These are phyloP conservation scores for Cicer bijugum DNA, from an alignment of 306 rosid genomes.

Conservation along the genomic window DNA sequence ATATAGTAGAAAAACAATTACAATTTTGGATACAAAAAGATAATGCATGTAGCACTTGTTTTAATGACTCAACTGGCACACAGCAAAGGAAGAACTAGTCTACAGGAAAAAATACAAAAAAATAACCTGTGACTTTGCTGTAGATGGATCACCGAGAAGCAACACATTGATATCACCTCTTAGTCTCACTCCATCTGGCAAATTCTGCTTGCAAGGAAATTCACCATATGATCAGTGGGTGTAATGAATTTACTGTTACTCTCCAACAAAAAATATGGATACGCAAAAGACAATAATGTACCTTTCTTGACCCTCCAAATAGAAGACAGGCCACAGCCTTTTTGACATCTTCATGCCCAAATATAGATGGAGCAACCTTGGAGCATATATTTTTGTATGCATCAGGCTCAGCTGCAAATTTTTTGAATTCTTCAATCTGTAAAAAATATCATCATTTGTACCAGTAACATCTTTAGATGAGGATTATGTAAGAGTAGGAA, in stretches of 20 bases:
- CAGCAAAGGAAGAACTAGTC: conserved; percentile 44
- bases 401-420: conserved; percentile 82
- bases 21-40: conserved; percentile 7
- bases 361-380: conserved; percentile 93
- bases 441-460: conserved; percentile 23
- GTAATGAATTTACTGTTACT: conserved; percentile 3
- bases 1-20: conserved; percentile 25
- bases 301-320: conserved; percentile 98
- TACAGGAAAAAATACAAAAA: conserved; percentile 5
- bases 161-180: conserved; percentile 97
- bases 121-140: conserved; percentile 93
- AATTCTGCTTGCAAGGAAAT: conserved; percentile 58
- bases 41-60: conserved; percentile 19
- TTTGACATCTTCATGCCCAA: conserved; percentile 92
- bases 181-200: conserved; percentile 97
- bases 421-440: conserved; percentile 95
- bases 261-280: conserved; percentile 6
- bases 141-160: conserved; percentile 98
- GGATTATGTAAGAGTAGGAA: conserved; percentile 6
- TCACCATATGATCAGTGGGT: conserved; percentile 34
- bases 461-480: conserved; percentile 9
- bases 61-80: conserved; percentile 20
- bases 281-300: conserved; percentile 31
- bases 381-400: conserved; percentile 83
- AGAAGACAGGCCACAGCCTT: conserved; percentile 95